Percentiles rank a stretch among this genome's conserved stretches.
These are phyloP conservation scores for Herpotrichia juniperi DNA, from an alignment of 2,329 filamentous ascomycete species.

Conservation along the genomic window DNA sequence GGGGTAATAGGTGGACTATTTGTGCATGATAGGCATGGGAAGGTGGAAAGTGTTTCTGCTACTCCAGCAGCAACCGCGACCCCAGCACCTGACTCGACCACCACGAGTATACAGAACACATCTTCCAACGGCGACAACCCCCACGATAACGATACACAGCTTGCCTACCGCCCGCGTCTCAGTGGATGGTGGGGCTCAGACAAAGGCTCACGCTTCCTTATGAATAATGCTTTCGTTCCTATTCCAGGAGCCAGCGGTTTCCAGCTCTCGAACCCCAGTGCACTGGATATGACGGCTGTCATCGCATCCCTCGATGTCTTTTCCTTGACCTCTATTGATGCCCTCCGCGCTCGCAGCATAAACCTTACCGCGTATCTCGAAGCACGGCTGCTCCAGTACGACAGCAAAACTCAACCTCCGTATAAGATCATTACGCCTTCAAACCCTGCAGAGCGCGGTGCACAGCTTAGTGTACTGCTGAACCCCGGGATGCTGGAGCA, in stretches of 20 bases:
- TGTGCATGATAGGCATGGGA: slow-evolving; percentile 76
- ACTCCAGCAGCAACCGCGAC: not conserved
- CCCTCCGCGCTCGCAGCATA: slow-evolving; percentile 73
- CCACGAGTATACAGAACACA: not conserved
- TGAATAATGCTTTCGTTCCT: slow-evolving; percentile 81
- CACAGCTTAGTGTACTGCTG: slow-evolving; percentile 78
- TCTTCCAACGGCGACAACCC: not conserved
- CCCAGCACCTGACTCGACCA: not conserved
- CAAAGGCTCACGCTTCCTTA: slow-evolving; percentile 77
- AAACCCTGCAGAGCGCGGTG: slow-evolving; percentile 71
- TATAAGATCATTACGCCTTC: slow-evolving; percentile 71
- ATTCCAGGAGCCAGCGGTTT: slow-evolving; percentile 80
- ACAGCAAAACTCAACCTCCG: slow-evolving; percentile 23
- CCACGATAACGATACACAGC: slow-evolving; percentile 6
- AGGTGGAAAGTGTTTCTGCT: slow-evolving; percentile 48
- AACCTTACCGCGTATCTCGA: slow-evolving; percentile 79
- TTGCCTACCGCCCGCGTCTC: slow-evolving; percentile 68
- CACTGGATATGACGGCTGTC: slow-evolving; percentile 77
- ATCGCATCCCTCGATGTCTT: slow-evolving; percentile 77
- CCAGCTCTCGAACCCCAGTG: slow-evolving; percentile 84
- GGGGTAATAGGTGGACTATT: slow-evolving; percentile 82
- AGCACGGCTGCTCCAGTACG: slow-evolving; percentile 39
- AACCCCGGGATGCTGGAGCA: slow-evolving; percentile 71
- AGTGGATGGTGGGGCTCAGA: slow-evolving; percentile 89
- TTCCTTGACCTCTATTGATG: slow-evolving; percentile 70